A percentile compares a stretch with the other conserved stretches of the same genome.
Conservation (phyloP, 1,284 basidiomycete species). For the Ceratobasidium sp. region DNA sequence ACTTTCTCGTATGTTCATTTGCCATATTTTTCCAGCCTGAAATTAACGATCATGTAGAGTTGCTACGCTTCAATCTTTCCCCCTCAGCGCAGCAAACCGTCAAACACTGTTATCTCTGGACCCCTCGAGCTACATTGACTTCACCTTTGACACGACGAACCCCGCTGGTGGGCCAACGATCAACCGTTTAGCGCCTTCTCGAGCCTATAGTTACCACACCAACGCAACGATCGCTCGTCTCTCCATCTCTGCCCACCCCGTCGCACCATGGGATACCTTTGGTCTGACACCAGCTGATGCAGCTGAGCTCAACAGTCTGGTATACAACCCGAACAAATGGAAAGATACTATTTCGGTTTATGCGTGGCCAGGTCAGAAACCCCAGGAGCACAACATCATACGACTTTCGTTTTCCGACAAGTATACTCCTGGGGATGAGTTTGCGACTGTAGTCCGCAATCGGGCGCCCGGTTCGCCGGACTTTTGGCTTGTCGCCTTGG, state of each 20-base stretch:
- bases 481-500: constrained; percentile 10
- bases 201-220: not conserved
- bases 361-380: constrained; percentile 5
- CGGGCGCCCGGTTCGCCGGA: not conserved
- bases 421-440: constrained; percentile 13
- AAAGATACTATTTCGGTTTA: constrained; percentile 8
- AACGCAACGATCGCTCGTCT: constrained; percentile 12
- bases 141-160: constrained; percentile 28
- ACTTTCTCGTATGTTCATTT: constrained; percentile 15
- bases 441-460: constrained; percentile 10
- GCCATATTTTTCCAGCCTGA: not conserved
- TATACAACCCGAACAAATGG: not conserved
- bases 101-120: not conserved
- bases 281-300: constrained; percentile 20
- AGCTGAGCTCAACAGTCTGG: constrained; percentile 25
- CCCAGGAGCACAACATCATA: not conserved
- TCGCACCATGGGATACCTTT: constrained; percentile 30
- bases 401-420: constrained; percentile 16
- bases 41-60: constrained; percentile 24
- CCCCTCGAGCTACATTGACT: constrained; percentile 15
- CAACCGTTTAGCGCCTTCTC: constrained; percentile 15
- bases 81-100: constrained; percentile 24
- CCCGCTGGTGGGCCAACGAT: not conserved
- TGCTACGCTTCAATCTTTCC: constrained; percentile 18
- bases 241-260: not conserved